Evolutionary conservation across 192 early-diverging fungal species (phyloP), one percentile per base, ranked within the genome.

Genomic region (Mortierella hygrophila): DNA sequence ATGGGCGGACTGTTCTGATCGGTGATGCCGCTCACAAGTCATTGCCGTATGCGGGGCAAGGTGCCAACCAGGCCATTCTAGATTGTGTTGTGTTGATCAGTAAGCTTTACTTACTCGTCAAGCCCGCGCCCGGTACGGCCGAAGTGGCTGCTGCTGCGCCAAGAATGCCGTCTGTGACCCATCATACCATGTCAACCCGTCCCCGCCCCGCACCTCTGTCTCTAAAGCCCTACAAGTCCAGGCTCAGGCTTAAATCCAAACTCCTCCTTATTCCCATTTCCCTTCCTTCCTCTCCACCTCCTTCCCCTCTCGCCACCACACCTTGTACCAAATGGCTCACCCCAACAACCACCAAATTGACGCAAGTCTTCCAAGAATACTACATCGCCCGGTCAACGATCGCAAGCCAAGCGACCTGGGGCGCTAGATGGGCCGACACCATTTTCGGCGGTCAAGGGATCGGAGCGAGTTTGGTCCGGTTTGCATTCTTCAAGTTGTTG

Each of bases 1-100:
- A 82, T 70, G 44, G 74, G 8, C 74, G 80, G 6, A 76, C 55
- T 26, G 80, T 82, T 44, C n/a, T 74, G 2, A 32, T 81, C 35
- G 79, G 79, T 2, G 79, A 81, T 44, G 79, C 79, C 9, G 63
- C 65, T 26, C 80, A 82, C 47, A 75, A 82, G 74, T 60, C 52
- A 0, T 76, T 76, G 38, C 75, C 75, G 3, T 65, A 76, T 44
- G 75, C 55, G 37, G 75, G 75, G 1, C 75, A 76, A 13, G 75
- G 75, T 3, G 75, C 75, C 55, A 76, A 65, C n/a, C 75, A 76
- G 54, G 75, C 75, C 7, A 76, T 76, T 37, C 41, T 76, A 3
- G 75, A 76, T 65, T 42, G 75, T 40, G 40, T 76, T 21, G 44
- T 11, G 2, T 38, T 76, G 37, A 60, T 42, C 15, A 68, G 35